A percentile compares a stretch with the other conserved stretches of the same genome.
These are phyloP conservation scores for Suillus sp. DNA, from an alignment of 768 basidiomycete genomes.

Conservation along the genomic window DNA sequence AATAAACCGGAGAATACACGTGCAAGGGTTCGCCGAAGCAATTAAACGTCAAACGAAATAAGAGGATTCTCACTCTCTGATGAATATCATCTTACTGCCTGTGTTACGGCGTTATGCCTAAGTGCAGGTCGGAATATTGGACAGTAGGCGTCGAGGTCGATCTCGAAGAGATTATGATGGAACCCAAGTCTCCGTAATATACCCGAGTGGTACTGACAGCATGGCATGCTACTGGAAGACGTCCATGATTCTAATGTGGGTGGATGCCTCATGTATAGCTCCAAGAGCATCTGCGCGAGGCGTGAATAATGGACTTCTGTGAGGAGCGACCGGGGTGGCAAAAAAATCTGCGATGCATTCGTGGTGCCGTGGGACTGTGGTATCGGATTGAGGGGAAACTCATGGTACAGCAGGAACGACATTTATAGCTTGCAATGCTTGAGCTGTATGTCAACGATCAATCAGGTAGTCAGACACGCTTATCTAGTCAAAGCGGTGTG, in stretches of 20 bases:
- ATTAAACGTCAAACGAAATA: neutral
- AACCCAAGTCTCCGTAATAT: neutral
- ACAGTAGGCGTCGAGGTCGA: neutral
- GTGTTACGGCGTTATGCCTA: neutral
- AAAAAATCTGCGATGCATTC: neutral
- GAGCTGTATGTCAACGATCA: conserved; percentile 1
- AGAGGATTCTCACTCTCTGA: neutral
- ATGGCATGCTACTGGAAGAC: neutral
- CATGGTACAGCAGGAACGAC: neutral
- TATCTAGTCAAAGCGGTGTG: neutral
- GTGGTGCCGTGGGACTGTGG: neutral
- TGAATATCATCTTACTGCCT: neutral
- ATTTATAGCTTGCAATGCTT: neutral
- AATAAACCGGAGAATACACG: neutral
- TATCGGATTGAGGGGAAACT: neutral
- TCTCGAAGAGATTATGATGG: neutral
- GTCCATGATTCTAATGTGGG: neutral
- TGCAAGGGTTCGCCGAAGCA: neutral
- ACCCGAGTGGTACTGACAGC: neutral
- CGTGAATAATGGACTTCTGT: neutral
- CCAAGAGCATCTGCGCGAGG: neutral
- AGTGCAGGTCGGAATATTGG: neutral
- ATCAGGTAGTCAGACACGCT: conserved; percentile 1
- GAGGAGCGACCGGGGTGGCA: neutral
- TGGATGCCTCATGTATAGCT: neutral